Conservation (phyloP, 495 filamentous ascomycete species). For the Jackrogersella multiformis region DNA sequence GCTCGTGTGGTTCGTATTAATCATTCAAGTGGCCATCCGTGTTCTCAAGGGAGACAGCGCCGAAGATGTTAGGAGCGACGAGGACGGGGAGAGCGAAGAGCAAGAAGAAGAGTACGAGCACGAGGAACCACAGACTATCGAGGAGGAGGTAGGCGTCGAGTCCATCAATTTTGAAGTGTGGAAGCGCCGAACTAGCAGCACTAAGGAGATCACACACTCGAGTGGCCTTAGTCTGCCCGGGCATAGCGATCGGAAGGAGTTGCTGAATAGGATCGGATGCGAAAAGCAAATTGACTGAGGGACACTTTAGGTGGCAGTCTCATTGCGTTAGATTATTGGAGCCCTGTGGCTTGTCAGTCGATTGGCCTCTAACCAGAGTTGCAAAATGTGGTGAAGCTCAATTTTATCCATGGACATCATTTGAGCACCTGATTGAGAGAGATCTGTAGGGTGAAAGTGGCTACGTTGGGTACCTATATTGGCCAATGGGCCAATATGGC, state of each 20-base stretch:
- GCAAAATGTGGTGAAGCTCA: neutral
- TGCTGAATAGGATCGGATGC: constrained; percentile 9
- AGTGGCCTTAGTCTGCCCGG: constrained; percentile 5
- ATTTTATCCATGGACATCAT: neutral
- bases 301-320: neutral
- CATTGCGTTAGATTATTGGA: neutral
- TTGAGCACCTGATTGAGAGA: no score
- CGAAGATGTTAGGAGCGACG: constrained; percentile 10
- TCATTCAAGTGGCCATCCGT: neutral
- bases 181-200: constrained; percentile 5
- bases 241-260: constrained; percentile 15
- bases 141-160: constrained; percentile 12
- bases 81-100: neutral
- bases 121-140: neutral
- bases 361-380: neutral
- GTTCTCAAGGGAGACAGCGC: constrained; percentile 3
- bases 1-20: constrained; percentile 1
- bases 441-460: neutral
- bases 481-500: no score
- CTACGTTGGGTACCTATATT: neutral
- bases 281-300: constrained; percentile 10
- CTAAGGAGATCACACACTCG: neutral
- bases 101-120: neutral
- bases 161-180: constrained; percentile 7
- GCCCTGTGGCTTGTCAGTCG: neutral